Conservation (phyloP, 139 green algal species). For the Tetradesmus lagerheimii region DNA sequence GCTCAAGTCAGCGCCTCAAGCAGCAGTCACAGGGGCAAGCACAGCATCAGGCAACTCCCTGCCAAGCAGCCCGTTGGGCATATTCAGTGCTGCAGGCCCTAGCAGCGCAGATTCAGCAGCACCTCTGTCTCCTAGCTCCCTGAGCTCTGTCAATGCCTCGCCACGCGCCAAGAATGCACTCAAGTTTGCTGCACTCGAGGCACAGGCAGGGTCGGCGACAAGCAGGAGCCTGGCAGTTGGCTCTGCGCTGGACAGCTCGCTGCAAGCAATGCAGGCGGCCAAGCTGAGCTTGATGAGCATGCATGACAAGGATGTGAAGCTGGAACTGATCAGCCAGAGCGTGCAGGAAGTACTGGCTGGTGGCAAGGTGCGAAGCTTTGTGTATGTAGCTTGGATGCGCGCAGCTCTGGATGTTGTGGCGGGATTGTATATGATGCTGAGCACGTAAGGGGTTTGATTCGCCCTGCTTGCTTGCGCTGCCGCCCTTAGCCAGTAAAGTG, state of each 20-base stretch:
- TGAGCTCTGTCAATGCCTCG: background rate
- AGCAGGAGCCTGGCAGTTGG: slow-evolving; percentile 8
- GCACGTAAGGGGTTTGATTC: no score
- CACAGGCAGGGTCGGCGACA: slow-evolving; percentile 14
- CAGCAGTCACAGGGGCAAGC: background rate
- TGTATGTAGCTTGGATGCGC: no score
- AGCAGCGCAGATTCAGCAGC: background rate
- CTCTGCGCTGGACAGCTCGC: slow-evolving; percentile 27
- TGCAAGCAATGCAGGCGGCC: slow-evolving; percentile 43
- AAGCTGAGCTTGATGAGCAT: slow-evolving; percentile 45
- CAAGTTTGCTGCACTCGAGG: slow-evolving; percentile 14
- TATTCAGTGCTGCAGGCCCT: background rate
- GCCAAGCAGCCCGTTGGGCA: background rate
- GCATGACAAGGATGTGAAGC: slow-evolving; percentile 32
- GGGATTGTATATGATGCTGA: background rate
- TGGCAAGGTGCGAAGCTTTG: slow-evolving; percentile 30
- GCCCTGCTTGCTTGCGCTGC: no score
- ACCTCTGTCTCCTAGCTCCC: background rate
- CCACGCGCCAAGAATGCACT: background rate
- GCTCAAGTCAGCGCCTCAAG: no score
- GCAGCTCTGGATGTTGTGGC: background rate
- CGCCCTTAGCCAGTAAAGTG: no score
- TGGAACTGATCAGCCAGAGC: slow-evolving; percentile 43
- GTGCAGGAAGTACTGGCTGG: slow-evolving; percentile 26
- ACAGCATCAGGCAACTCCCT: background rate